A percentile compares a stretch with the other conserved stretches of the same genome.
Conservation (phyloP, 2,329 filamentous ascomycete genomes). For the Botrytis elliptica region DNA sequence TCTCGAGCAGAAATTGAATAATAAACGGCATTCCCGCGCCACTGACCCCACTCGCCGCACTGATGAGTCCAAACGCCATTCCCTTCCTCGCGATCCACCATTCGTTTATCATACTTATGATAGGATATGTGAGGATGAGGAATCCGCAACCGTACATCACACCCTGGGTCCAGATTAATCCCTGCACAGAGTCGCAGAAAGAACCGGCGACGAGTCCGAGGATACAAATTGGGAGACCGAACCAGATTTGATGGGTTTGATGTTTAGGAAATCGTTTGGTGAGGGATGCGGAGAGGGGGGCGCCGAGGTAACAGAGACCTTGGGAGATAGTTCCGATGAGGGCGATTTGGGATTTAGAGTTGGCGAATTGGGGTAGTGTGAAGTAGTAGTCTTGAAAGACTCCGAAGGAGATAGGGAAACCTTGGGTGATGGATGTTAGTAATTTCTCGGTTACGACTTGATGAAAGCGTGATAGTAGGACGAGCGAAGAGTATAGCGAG, state of each 20-base stretch:
- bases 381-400: slow-evolving; percentile 17
- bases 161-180: slow-evolving; percentile 61
- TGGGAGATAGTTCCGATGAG: slow-evolving; percentile 8
- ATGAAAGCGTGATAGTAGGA: background rate
- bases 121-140: slow-evolving; percentile 55
- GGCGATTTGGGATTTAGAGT: background rate
- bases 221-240: slow-evolving; percentile 41
- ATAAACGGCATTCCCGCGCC: background rate
- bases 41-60: background rate
- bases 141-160: slow-evolving; percentile 60
- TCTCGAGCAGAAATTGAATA: slow-evolving; percentile 32
- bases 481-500: background rate
- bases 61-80: background rate
- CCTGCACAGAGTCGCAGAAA: slow-evolving; percentile 51
- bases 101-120: slow-evolving; percentile 58
- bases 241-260: background rate
- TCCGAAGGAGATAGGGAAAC: slow-evolving; percentile 7
- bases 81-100: slow-evolving; percentile 62
- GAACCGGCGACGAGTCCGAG: slow-evolving; percentile 45
- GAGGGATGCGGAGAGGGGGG: background rate
- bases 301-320: slow-evolving; percentile 2
- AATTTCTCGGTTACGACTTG: background rate
- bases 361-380: background rate
- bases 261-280: slow-evolving; percentile 9
- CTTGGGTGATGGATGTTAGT: background rate